Evolutionary conservation across 2,329 filamentous ascomycete species (phyloP).

Genomic region (Lomentospora prolificans): DNA sequence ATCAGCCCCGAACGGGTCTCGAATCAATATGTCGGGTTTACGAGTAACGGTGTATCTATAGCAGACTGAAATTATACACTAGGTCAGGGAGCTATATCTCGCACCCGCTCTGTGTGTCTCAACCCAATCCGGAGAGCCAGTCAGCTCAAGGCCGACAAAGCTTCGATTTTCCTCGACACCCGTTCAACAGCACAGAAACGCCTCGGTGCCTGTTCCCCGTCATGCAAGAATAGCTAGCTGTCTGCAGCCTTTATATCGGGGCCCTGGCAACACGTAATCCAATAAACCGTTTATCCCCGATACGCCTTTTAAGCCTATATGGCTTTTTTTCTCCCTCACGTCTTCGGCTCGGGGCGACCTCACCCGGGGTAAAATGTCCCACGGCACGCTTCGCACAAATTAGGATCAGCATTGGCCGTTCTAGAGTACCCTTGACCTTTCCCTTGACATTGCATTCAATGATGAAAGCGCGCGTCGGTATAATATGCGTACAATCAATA

Average conservation of each 20-base stretch:
- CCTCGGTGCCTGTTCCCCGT: too few species aligned
- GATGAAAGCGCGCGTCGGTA: background rate
- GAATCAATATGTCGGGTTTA: too few species aligned
- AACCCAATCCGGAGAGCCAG: too few species aligned
- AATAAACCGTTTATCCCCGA: background rate
- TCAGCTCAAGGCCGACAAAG: too few species aligned
- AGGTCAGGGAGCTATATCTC: too few species aligned
- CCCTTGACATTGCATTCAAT: background rate
- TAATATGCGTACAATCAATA: background rate
- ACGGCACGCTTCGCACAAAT: background rate
- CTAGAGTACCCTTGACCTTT: background rate
- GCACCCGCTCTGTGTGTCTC: too few species aligned
- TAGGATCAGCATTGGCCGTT: background rate
- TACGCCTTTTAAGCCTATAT: conserved; percentile 1
- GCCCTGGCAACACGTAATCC: background rate
- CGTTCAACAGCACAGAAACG: too few species aligned
- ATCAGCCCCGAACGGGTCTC: too few species aligned
- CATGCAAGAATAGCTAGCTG: too few species aligned
- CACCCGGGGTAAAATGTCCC: background rate
- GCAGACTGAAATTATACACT: too few species aligned
- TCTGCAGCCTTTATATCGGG: background rate
- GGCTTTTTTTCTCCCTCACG: background rate
- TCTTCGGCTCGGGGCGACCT: background rate
- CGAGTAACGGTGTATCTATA: too few species aligned
- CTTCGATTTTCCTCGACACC: too few species aligned